Evolutionary conservation across 208 protist species (phyloP).

Genomic region (Trypanosoma conorhini): DNA sequence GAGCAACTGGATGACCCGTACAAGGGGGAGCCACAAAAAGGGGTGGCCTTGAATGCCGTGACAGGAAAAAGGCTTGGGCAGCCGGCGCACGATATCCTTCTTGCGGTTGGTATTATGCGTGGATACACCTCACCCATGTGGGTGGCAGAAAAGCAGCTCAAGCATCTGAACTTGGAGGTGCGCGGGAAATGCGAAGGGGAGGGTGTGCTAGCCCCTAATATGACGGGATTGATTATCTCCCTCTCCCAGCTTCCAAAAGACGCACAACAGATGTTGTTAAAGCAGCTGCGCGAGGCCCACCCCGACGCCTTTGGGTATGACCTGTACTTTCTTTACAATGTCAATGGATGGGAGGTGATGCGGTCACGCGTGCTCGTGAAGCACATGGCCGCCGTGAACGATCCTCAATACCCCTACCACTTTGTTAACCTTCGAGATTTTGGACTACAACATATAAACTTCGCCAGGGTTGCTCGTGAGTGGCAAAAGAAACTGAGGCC

Average conservation of each 20-base stretch:
- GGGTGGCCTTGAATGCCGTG: constrained; percentile 74
- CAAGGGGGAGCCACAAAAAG: constrained; percentile 82
- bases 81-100: constrained; percentile 86
- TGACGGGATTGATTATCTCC: constrained; percentile 80
- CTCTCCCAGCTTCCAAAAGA: constrained; percentile 54
- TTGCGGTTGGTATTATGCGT: constrained; percentile 81
- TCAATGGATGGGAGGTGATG: constrained; percentile 88
- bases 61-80: constrained; percentile 88
- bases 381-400: constrained; percentile 80
- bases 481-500: constrained; percentile 30
- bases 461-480: constrained; percentile 24
- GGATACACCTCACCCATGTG: constrained; percentile 91
- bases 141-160: constrained; percentile 77
- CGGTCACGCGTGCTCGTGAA: constrained; percentile 78
- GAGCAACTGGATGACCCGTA: constrained; percentile 82
- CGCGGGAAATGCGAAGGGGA: constrained; percentile 29
- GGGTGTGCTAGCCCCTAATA: constrained; percentile 71
- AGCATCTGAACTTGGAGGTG: constrained; percentile 82
- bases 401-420: constrained; percentile 71
- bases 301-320: constrained; percentile 74
- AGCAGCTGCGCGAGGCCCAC: constrained; percentile 50
- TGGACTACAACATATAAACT: constrained; percentile 53
- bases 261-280: constrained; percentile 45
- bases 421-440: constrained; percentile 89
- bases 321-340: constrained; percentile 79